Evolutionary conservation across 495 filamentous ascomycete species (phyloP).

Genomic region (Daldinia vernicosa): DNA sequence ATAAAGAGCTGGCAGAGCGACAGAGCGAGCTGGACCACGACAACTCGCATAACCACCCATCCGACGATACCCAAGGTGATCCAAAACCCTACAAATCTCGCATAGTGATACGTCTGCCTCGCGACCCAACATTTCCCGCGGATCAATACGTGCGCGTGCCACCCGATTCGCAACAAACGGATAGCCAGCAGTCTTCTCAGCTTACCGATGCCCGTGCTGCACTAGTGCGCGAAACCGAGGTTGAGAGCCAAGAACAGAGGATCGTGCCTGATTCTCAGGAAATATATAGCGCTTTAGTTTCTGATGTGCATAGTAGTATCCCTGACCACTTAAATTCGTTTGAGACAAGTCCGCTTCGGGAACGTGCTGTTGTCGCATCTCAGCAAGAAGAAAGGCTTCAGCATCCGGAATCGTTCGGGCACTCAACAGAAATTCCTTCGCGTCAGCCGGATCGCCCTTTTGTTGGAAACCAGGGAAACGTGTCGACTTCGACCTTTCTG

Average conservation of each 20-base stretch:
- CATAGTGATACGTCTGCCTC: slow-evolving; percentile 29
- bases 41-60: background rate
- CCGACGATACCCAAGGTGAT: background rate
- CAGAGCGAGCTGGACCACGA: background rate
- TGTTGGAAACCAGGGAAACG: background rate
- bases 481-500: slow-evolving; percentile 12
- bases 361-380: slow-evolving; percentile 6
- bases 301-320: slow-evolving; percentile 20
- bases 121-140: slow-evolving; percentile 19
- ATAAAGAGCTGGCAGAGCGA: background rate
- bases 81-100: background rate
- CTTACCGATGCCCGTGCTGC: background rate
- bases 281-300: slow-evolving; percentile 26
- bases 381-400: slow-evolving; percentile 3
- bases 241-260: slow-evolving; percentile 11
- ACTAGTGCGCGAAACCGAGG: background rate
- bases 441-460: slow-evolving; percentile 36
- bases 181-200: slow-evolving; percentile 9
- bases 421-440: slow-evolving; percentile 39
- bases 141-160: slow-evolving; percentile 25
- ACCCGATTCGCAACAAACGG: slow-evolving; percentile 6
- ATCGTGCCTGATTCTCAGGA: slow-evolving; percentile 45
- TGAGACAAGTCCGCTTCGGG: slow-evolving; percentile 14
- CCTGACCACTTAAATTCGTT: slow-evolving; percentile 2
- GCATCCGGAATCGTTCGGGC: background rate